Evolutionary conservation across 331 rosid genomes (phyloP), one percentile per base, ranked within the genome.

Genomic region (Prunus yedoensis): DNA sequence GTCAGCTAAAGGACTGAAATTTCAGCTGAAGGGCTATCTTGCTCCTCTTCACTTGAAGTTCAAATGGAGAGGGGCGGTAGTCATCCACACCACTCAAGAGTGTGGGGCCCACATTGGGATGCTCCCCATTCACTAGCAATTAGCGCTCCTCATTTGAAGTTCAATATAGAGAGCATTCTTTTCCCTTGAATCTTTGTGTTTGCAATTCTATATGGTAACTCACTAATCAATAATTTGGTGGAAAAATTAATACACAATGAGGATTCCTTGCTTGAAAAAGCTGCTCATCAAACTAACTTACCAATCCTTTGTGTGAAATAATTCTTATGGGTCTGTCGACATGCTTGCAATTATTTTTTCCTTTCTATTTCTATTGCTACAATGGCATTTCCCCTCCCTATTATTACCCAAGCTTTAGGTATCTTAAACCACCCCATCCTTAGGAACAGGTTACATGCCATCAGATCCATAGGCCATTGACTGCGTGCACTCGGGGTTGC

Each of bases 21-120:
- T 73, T 73, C 57, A 23, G 28, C 76, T 23, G 56, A 57, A 57
- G 66, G 43, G 15, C 67, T 72, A 16, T 21, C 3, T 46, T 23
- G 21, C 35, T 8, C 13, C 0, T 46, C 32, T 67, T 57, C 23
- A 25, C 25, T 72, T 43, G 76, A 57, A 43, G 27, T 43, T 57
- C 23, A 10, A 41, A 23, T 57, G 18, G 18, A 21, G 49, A 43
- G 51, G 47, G 2, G 4, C 5, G 46, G 69, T 38, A 38, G 10
- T 10, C 27, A 12, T 38, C 50, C 17, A 38, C 25, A 35, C 69
- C 28, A 12, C 14, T 64, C 50, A 20, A 9, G 15, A 0, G 15
- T 18, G 27, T 64, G 4, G 27, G 25, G n/a, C 21, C 28, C 30
- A 52, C 21, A 16, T 52, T 52, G 21, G 18, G 57, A 5, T 52